Percentiles rank a stretch among this genome's conserved stretches.
Conservation (phyloP, 116 monocot species). For the Dioscorea cayenensis region DNA sequence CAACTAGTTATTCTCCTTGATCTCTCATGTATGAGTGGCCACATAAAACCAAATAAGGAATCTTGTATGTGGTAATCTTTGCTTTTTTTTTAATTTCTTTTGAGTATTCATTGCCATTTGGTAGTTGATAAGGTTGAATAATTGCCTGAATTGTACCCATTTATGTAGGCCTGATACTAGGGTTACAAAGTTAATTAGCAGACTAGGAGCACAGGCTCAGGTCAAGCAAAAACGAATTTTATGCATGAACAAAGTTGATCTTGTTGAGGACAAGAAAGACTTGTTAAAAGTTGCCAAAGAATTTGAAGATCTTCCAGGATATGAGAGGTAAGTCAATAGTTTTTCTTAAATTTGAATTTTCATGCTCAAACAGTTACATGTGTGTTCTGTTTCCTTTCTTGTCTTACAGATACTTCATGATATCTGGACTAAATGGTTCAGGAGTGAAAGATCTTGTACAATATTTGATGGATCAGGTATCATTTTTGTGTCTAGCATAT, state of each 20-base stretch:
- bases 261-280: constrained; percentile 80
- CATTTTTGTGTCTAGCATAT: background rate
- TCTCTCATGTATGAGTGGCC: too few species aligned
- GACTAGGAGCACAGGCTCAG: constrained; percentile 51
- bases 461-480: constrained; percentile 80
- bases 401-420: constrained; percentile 76
- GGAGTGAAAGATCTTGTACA: constrained; percentile 80
- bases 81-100: too few species aligned
- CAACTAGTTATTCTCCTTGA: too few species aligned
- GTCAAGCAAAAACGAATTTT: constrained; percentile 68
- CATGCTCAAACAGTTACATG: constrained; percentile 4
- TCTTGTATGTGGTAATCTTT: too few species aligned
- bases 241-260: constrained; percentile 98
- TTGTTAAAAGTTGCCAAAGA: constrained; percentile 82
- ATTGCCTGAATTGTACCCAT: background rate
- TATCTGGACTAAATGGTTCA: constrained; percentile 91
- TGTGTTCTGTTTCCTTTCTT: constrained; percentile 3
- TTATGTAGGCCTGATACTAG: constrained; percentile 66
- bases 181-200: constrained; percentile 76
- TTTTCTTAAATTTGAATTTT: background rate
- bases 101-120: too few species aligned
- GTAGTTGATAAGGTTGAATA: background rate
- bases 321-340: constrained; percentile 41
- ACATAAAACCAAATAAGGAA: too few species aligned
- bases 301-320: constrained; percentile 86